Evolutionary conservation across 2,329 filamentous ascomycete species (phyloP).

Genomic region (Coniella vitis): DNA sequence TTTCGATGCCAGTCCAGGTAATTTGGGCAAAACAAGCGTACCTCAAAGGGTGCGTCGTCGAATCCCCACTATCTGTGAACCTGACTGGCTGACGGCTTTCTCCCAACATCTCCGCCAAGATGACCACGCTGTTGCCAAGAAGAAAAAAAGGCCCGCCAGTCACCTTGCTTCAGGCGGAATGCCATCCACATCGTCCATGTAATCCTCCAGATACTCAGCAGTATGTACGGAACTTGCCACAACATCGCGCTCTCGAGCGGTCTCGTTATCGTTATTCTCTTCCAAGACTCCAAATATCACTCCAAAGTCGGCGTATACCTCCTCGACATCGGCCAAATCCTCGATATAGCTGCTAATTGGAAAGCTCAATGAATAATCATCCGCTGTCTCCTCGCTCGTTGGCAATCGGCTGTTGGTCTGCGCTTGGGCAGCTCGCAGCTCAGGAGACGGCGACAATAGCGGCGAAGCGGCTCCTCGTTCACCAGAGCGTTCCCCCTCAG

Average conservation of each 20-base stretch:
- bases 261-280: constrained; percentile 27
- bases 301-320: constrained; percentile 50
- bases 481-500: neutral
- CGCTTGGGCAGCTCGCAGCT: constrained; percentile 21
- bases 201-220: constrained; percentile 42
- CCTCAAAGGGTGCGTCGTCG: too few species aligned
- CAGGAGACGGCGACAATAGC: constrained; percentile 27
- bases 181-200: constrained; percentile 49
- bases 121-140: too few species aligned
- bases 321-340: constrained; percentile 35
- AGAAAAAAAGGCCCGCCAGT: too few species aligned
- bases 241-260: neutral
- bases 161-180: constrained; percentile 38
- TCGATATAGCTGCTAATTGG: constrained; percentile 39
- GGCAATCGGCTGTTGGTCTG: constrained; percentile 15
- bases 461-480: constrained; percentile 16
- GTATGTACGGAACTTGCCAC: neutral
- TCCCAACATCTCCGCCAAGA: too few species aligned
- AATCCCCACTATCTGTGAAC: too few species aligned
- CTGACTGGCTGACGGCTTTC: too few species aligned
- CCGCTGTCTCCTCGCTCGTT: constrained; percentile 20
- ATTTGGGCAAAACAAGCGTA: too few species aligned
- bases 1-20: too few species aligned
- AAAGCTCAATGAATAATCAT: constrained; percentile 42
- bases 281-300: constrained; percentile 38